phyloP scores from a whole-genome alignment of 805 yeast species.

The Saccharomycopsis guyanensis region DNA sequence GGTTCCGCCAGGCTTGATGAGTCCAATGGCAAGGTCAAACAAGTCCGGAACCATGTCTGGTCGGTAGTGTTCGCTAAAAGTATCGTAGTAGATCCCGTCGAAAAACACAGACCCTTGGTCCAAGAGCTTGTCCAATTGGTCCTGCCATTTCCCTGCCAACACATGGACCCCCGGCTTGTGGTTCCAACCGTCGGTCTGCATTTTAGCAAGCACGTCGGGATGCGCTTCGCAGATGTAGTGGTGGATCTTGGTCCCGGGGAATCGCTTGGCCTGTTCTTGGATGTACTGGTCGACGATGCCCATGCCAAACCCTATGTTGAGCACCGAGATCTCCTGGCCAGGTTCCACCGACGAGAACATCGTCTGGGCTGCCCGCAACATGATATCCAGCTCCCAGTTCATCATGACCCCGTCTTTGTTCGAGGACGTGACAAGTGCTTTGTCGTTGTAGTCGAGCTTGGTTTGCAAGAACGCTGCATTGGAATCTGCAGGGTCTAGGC shows the following conservation, averaged over 20 bases:
- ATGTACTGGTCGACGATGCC: constrained; percentile 86
- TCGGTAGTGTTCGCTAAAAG: constrained; percentile 81
- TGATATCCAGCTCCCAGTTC: constrained; percentile 87
- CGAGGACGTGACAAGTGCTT: constrained; percentile 63
- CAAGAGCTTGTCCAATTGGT: constrained; percentile 56
- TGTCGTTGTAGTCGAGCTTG: constrained; percentile 57
- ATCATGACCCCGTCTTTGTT: constrained; percentile 91
- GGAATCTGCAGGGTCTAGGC: constrained; percentile 49
- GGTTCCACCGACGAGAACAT: constrained; percentile 39
- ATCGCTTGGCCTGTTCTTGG: constrained; percentile 35
- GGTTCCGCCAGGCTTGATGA: constrained; percentile 72
- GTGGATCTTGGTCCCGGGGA: constrained; percentile 24
- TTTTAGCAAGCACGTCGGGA: constrained; percentile 72
- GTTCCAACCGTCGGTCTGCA: constrained; percentile 74
- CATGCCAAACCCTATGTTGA: constrained; percentile 95
- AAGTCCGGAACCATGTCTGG: constrained; percentile 72
- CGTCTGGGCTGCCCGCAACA: constrained; percentile 73
- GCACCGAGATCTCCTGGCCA: constrained; percentile 40
- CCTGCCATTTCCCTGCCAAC: constrained; percentile 92
- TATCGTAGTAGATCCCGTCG: constrained; percentile 90
- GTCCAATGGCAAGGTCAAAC: constrained; percentile 74
- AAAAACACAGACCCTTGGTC: constrained; percentile 54
- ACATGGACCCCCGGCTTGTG: constrained; percentile 63
- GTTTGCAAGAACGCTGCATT: constrained; percentile 60
- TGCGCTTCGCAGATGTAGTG: constrained; percentile 94